phyloP scores from a whole-genome alignment of 768 basidiomycete genomes.

The Cystofilobasidium bisporidii region DNA sequence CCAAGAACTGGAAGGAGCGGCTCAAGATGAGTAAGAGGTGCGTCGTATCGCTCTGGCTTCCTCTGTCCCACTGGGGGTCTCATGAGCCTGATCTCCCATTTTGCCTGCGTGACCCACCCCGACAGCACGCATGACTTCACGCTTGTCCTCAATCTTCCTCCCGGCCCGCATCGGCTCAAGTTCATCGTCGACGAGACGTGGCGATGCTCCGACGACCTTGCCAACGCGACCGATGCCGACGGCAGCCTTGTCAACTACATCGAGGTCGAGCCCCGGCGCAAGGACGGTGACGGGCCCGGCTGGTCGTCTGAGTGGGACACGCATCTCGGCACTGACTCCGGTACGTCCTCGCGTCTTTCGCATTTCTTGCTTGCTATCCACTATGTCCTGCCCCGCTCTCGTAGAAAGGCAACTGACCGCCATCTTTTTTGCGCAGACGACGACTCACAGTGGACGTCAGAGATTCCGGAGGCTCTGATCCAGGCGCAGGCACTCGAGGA shows the following conservation, averaged over 20 bases:
- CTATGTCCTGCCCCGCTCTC: no score
- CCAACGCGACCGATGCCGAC: constrained; percentile 80
- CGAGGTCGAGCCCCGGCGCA: constrained; percentile 39
- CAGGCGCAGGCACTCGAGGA: constrained; percentile 80
- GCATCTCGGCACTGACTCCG: constrained; percentile 12
- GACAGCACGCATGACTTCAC: constrained; percentile 38
- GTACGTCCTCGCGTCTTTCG: no score
- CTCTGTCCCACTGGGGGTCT: no score
- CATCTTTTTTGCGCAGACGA: no score
- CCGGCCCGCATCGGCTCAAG: constrained; percentile 86
- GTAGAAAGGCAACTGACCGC: no score
- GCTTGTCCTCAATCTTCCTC: constrained; percentile 51
- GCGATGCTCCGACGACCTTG: constrained; percentile 53
- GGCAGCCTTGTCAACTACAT: constrained; percentile 92
- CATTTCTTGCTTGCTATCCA: no score
- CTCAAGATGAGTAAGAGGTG: constrained; percentile 40
- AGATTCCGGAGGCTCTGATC: constrained; percentile 66
- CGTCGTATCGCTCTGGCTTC: constrained; percentile 24
- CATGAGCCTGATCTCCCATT: background rate
- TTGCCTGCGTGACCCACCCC: background rate
- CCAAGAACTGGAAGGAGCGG: constrained; percentile 40
- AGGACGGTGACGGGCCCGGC: constrained; percentile 18
- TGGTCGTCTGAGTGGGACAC: constrained; percentile 19
- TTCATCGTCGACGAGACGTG: constrained; percentile 89
- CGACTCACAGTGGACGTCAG: constrained; percentile 58